Base-by-base conservation (phyloP, 2,329 filamentous ascomycete species). In the Botrytis sinoallii region DNA sequence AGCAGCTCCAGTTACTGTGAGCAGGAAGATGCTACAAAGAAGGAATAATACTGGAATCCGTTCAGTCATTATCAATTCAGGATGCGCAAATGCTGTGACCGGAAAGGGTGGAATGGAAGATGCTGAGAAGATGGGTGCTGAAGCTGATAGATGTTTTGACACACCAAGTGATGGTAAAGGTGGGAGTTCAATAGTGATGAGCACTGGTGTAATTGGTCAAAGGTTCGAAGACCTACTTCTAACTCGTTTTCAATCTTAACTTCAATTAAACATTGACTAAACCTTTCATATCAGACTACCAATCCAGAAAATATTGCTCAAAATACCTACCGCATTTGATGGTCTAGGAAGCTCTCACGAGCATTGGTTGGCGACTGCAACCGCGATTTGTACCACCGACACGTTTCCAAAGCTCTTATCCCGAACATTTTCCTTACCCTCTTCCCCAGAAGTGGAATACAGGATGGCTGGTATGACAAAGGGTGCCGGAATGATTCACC, bases 401-500 rank as follows among this genome's bases (percentile, higher is more conserved):
- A 98, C 95, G 7, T 98, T 98, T 82, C 95, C 95, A 75, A 98
- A 98, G 84, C 91, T 98, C 76, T 86, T 94, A 79, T 97, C 94
- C 38, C 89, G 88, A 77, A 89, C 89, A 29, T 98, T 98, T 83
- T 90, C 94, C 35, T 89, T 88, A 77, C 89, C 90, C n/a, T 98
- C 98, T 83, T 90, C 92, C 3, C 89, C 92, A 0, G 86, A 86
- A 38, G 85, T 89, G 67, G 90, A 91, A 81, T 98, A 97, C 85
- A 87, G 88, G 78, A 91, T 98, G 68, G 94, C 93, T 25, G 95
- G 95, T 78, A 96, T 97, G 89, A 97, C 95, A 81, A 98, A 98
- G 85, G 95, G 95, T 74, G 95, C 95, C 1, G 95, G 95, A 81
- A 98, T 98, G 95, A 97, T 98, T 82, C 94, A 97, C 81, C 95